Base-by-base conservation (phyloP, 768 basidiomycete genomes). In the Serendipita indica region DNA sequence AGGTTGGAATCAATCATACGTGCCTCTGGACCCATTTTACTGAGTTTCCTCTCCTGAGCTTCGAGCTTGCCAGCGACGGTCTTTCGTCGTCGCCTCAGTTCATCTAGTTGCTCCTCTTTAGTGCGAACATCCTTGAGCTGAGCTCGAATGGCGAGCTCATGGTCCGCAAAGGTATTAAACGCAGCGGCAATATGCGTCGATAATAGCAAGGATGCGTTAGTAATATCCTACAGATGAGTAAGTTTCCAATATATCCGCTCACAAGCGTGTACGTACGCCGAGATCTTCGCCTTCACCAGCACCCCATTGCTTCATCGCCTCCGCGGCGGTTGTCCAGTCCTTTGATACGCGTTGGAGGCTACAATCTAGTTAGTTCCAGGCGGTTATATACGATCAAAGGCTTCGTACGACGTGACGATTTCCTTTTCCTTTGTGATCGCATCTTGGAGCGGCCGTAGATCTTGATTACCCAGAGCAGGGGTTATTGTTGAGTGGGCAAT, bases 401-500 rank as follows among this genome's bases (percentile, higher is more conserved):
- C 39, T 6, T 39, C 82, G 65, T 64, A 90, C 88, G 85, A 78
- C 49, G 75, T 71, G 30, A 93, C 74, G 5, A 93, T 82, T 4
- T 77, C 72, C 72, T 97, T 97, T 71, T 96, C 91, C 0, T 86
- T 79, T 1, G 81, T 84, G 59, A 97, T 97, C 62, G 94, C 75
- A 66, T 92, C 90, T 67, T 96, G 91, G 5, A 96, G 72, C 0
- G 83, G 80, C 27, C 84, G 73, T 2, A 92, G 71, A 67, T 93
- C 91, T 64, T 82, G 81, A 68, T 89, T 91, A 1, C 79, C 78
- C 7, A 89, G 70, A 0, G 80, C 74, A 39, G 90, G 85, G 3
- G 92, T 73, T 2, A 87, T 85, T 1, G 89, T 83, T 66, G 89
- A 91, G 70, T 94, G 91, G 1, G 91, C 91, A 68, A 94, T 79